Conservation (phyloP, 768 basidiomycete species). For the Trametes meyenii region DNA sequence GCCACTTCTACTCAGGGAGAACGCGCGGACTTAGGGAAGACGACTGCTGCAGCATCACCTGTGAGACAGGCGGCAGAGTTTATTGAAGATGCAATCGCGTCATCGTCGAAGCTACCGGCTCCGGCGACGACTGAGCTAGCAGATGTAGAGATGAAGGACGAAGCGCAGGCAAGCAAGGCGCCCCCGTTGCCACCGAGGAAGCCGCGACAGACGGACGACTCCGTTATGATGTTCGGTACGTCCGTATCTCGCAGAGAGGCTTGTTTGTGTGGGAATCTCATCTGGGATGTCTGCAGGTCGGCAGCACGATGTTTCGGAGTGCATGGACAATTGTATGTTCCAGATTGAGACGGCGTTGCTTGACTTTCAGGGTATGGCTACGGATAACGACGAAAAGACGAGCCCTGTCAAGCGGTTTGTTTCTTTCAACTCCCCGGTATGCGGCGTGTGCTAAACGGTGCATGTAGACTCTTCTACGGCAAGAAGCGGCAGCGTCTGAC, state of each 20-base stretch:
- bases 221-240: constrained; percentile 88
- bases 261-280: constrained; percentile 13
- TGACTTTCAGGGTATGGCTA: constrained; percentile 62
- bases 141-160: constrained; percentile 38
- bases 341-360: constrained; percentile 93
- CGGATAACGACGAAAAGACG: constrained; percentile 55
- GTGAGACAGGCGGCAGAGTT: constrained; percentile 15
- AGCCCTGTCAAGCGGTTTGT: constrained; percentile 83
- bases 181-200: constrained; percentile 62
- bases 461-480: constrained; percentile 80
- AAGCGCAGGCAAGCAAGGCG: constrained; percentile 41
- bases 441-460: not conserved
- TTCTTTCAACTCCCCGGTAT: not conserved
- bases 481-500: constrained; percentile 69
- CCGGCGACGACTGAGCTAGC: constrained; percentile 3
- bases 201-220: constrained; percentile 57
- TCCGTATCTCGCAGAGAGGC: not conserved
- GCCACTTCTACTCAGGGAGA: constrained; percentile 6
- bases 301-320: constrained; percentile 98
- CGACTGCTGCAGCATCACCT: constrained; percentile 42
- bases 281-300: constrained; percentile 55
- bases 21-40: constrained; percentile 11
- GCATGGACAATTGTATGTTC: constrained; percentile 99
- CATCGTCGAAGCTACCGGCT: constrained; percentile 27
- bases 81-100: constrained; percentile 19